Percentiles rank a stretch among this genome's conserved stretches.
These are phyloP conservation scores for Capsicum pubescens DNA, from an alignment of 257 asterid species.

Conservation along the genomic window DNA sequence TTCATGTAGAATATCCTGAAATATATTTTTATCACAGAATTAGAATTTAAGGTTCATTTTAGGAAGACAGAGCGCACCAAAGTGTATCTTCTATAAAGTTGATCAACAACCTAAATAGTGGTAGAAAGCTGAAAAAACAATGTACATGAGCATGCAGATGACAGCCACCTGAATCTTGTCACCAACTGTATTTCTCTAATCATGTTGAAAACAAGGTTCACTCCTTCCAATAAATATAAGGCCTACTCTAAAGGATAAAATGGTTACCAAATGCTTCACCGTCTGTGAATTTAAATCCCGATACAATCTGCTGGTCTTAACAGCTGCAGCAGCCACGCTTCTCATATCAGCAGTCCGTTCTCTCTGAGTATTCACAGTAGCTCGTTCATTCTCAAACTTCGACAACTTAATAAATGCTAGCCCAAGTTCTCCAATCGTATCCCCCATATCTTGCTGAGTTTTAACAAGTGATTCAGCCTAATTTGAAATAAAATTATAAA, in stretches of 20 bases:
- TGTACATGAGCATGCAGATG: constrained; percentile 19
- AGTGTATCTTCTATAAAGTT: not conserved
- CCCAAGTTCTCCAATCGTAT: constrained; percentile 91
- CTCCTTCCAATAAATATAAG: not conserved
- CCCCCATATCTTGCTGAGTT: constrained; percentile 90
- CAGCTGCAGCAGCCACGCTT: constrained; percentile 82
- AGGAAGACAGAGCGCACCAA: not conserved
- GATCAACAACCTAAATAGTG: not conserved
- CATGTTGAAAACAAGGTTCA: not conserved
- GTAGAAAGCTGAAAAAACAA: constrained; percentile 15
- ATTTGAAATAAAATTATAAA: constrained; percentile 28
- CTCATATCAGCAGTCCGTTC: constrained; percentile 82
- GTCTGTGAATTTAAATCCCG: constrained; percentile 78
- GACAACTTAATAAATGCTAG: constrained; percentile 81
- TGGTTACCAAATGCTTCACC: constrained; percentile 80
- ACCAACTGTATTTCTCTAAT: constrained; percentile 3
- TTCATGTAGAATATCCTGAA: constrained; percentile 86
- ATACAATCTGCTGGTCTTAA: constrained; percentile 83
- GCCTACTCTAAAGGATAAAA: constrained; percentile 24
- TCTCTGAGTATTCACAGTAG: constrained; percentile 63
- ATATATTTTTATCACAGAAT: constrained; percentile 27
- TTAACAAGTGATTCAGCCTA: constrained; percentile 92
- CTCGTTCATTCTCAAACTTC: constrained; percentile 86
- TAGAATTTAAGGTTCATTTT: not conserved
- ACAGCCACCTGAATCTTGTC: constrained; percentile 14